phyloP scores from a whole-genome alignment of 257 asterid genomes.

The Solanum bukasovii region DNA sequence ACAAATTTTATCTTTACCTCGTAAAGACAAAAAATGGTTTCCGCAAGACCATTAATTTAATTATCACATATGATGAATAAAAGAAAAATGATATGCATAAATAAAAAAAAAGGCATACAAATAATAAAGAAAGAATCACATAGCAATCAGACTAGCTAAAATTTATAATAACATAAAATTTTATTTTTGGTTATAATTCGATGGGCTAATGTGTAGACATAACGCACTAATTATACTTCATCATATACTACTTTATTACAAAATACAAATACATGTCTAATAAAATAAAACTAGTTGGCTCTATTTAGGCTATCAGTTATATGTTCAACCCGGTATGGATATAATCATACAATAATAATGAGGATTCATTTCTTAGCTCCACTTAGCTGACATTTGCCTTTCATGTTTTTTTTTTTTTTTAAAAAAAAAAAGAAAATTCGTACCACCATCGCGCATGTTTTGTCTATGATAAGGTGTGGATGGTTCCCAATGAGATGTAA shows the following conservation, averaged over 20 bases:
- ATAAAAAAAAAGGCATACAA: not conserved
- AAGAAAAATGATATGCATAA: not conserved
- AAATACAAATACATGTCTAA: not conserved
- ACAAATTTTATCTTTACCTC: accelerated
- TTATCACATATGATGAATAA: not conserved
- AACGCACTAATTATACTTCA: not conserved
- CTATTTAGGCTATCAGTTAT: not conserved
- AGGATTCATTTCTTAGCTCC: not conserved
- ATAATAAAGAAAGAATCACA: not conserved
- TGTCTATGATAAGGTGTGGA: not conserved
- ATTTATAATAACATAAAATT: not conserved
- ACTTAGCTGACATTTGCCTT: not conserved
- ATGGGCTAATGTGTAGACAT: not conserved
- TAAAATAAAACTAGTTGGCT: not conserved
- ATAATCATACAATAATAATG: not conserved
- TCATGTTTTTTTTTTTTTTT: not conserved
- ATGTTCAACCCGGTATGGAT: not conserved
- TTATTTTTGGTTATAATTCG: not conserved
- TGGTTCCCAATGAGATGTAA: not conserved
- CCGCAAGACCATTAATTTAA: not conserved
- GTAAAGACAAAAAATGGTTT: not conserved
- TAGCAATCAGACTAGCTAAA: not conserved
- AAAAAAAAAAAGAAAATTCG: not conserved
- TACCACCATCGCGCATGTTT: not conserved
- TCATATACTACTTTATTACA: not conserved